These are phyloP conservation scores for Euphorbia celastroides DNA, from an alignment of 441 rosid genomes.

Conservation along the genomic window DNA sequence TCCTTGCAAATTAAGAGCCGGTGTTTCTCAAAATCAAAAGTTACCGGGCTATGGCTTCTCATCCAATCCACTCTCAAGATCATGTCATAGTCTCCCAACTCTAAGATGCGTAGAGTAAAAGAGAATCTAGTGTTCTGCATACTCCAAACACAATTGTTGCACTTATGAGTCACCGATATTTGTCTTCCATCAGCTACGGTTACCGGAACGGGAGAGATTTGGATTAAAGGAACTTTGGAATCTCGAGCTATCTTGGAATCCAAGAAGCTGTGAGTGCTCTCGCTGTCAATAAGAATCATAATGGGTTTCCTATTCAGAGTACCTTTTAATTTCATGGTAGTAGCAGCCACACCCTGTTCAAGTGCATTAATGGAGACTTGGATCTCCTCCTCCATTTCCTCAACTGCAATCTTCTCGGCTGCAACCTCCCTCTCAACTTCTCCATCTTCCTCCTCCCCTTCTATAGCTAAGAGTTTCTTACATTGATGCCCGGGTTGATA, in stretches of 20 bases:
- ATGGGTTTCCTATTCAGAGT: background rate
- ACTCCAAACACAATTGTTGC: accelerated
- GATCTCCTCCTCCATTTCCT: background rate
- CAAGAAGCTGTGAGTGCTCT: background rate
- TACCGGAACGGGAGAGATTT: background rate
- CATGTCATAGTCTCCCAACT: background rate
- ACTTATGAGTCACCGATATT: background rate
- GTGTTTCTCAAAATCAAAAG: background rate
- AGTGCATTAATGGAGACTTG: background rate
- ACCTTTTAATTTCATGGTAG: background rate
- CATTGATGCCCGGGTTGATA: background rate
- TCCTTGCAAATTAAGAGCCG: background rate
- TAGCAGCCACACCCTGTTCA: background rate
- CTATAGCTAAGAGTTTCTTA: background rate
- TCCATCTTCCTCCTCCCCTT: background rate
- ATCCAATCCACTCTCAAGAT: background rate
- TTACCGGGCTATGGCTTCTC: background rate
- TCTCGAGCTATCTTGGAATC: background rate
- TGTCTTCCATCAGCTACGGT: background rate
- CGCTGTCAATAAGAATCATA: background rate
- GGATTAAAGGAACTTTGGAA: background rate
- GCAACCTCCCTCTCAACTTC: background rate
- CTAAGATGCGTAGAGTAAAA: background rate
- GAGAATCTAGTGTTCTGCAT: background rate
- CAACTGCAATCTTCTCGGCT: background rate